Conservation (phyloP, 2,329 filamentous ascomycete species). For the Fusarium sp. region DNA sequence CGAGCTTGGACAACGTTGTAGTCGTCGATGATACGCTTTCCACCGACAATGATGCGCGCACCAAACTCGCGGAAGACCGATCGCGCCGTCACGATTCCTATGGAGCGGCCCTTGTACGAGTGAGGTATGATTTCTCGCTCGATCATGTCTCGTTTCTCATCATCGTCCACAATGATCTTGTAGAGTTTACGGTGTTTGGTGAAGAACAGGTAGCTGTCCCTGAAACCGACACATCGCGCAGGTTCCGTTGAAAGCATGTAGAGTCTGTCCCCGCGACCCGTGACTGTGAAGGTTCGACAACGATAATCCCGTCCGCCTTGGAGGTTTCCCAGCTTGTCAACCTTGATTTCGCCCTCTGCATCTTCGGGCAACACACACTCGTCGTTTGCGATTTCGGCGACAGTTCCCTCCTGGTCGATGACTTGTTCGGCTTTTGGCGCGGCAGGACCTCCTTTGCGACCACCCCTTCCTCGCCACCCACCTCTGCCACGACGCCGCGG, state of each 20-base stretch:
- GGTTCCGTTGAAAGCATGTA: slow-evolving; percentile 99
- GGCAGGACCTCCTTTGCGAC: slow-evolving; percentile 75
- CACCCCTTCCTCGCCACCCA: slow-evolving; percentile 78
- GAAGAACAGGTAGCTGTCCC: slow-evolving; percentile 98
- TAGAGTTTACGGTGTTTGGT: slow-evolving; percentile 96
- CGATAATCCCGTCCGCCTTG: slow-evolving; percentile 90
- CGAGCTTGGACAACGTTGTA: slow-evolving; percentile 84
- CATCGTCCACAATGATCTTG: slow-evolving; percentile 98
- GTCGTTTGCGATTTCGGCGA: slow-evolving; percentile 90
- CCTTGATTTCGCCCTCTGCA: slow-evolving; percentile 89
- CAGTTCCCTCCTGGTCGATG: slow-evolving; percentile 93
- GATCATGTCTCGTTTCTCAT: slow-evolving; percentile 97
- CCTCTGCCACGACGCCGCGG: slow-evolving; percentile 75
- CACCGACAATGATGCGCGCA: slow-evolving; percentile 92
- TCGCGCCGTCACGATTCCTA: slow-evolving; percentile 94
- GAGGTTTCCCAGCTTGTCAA: slow-evolving; percentile 88
- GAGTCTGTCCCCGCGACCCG: slow-evolving; percentile 83
- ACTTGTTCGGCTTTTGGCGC: slow-evolving; percentile 85
- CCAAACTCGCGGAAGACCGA: slow-evolving; percentile 98
- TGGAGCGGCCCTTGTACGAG: slow-evolving; percentile 97
- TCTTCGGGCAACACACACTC: slow-evolving; percentile 92
- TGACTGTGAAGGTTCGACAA: slow-evolving; percentile 93
- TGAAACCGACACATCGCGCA: slow-evolving; percentile 94
- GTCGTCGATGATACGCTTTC: slow-evolving; percentile 87
- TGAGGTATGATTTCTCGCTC: slow-evolving; percentile 95